Base-by-base conservation (phyloP, 331 rosid species). In the Quercus phellos region DNA sequence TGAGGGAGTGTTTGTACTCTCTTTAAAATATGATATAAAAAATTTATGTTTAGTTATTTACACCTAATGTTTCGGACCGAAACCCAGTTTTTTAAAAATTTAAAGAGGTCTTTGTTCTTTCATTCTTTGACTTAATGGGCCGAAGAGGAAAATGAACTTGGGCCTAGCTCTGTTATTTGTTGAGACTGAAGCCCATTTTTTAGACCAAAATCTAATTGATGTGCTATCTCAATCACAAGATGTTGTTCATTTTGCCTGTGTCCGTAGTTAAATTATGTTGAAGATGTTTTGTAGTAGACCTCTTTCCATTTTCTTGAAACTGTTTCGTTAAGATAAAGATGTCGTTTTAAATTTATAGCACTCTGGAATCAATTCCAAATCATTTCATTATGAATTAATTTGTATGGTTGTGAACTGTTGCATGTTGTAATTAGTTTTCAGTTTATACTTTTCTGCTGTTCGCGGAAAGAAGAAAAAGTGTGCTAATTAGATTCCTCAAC, bases 241-340 rank as follows among this genome's bases (percentile, higher is more conserved):
- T 38, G 43, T 35, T 79, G 70, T 66, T 26, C 17, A 27, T 71
- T 83, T 51, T n/a, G 67, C 70, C 32, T 32, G 51, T 30, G 18
- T 26, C 30, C 34, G 42, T 21, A 7, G 68, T 60, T 64, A 26
- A 34, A 35, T 78, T 68, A 56, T 66, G 34, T 68, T 60, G 71
- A 18, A 76, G 68, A 17, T 78, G 59, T 72, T 68, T 56, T 55
- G 9, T 32, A 11, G 51, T 26, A 10, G 4, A 30, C 32, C 35
- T 29, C 35, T 81, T 4, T 27, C 16, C 55, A 29, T 14, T 69
- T 71, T 67, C 55, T 19, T 29, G 55, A 55, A 77, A 68, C 71
- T 72, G 32, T 55, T 77, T 38, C 19, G 3, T 61, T 55, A 18
- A 5, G 24, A 56, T 27, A 8, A 18, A 5, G 24, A 56, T 27